These are phyloP conservation scores for Bretschneidera sinensis DNA, from an alignment of 345 rosid species.

Conservation along the genomic window DNA sequence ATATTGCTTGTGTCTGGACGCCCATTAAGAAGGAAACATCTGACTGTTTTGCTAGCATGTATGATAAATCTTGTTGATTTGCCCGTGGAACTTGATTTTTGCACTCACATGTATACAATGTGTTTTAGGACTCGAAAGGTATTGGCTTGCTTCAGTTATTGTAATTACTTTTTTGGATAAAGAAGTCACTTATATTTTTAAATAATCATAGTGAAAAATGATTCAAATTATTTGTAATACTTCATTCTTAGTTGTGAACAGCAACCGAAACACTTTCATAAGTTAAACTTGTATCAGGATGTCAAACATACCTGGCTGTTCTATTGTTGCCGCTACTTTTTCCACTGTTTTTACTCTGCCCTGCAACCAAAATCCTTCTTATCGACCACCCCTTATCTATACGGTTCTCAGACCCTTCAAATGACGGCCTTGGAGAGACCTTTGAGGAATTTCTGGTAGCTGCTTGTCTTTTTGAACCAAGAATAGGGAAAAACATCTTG, in stretches of 20 bases:
- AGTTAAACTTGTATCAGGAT: neutral
- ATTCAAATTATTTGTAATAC: neutral
- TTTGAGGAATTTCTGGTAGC: constrained; percentile 17
- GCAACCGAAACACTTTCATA: too few species aligned
- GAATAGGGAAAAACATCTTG: constrained; percentile 40
- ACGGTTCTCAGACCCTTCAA: constrained; percentile 16
- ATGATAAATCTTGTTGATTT: too few species aligned
- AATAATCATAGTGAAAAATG: neutral
- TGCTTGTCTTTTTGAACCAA: constrained; percentile 25
- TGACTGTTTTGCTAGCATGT: too few species aligned
- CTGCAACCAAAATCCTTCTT: constrained; percentile 10
- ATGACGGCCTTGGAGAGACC: constrained; percentile 27
- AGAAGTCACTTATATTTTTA: neutral
- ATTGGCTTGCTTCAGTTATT: neutral
- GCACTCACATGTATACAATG: too few species aligned
- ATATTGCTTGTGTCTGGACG: too few species aligned
- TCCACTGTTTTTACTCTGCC: constrained; percentile 3
- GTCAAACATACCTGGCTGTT: constrained; percentile 28
- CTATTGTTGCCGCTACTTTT: constrained; percentile 16
- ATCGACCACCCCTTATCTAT: constrained; percentile 15
- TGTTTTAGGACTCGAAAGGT: too few species aligned
- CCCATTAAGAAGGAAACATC: too few species aligned
- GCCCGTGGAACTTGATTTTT: too few species aligned
- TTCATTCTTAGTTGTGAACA: too few species aligned
- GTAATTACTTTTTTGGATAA: neutral